These are phyloP conservation scores for Blastocystis hominis DNA, from an alignment of 352 stramenopile species.

Conservation along the genomic window DNA sequence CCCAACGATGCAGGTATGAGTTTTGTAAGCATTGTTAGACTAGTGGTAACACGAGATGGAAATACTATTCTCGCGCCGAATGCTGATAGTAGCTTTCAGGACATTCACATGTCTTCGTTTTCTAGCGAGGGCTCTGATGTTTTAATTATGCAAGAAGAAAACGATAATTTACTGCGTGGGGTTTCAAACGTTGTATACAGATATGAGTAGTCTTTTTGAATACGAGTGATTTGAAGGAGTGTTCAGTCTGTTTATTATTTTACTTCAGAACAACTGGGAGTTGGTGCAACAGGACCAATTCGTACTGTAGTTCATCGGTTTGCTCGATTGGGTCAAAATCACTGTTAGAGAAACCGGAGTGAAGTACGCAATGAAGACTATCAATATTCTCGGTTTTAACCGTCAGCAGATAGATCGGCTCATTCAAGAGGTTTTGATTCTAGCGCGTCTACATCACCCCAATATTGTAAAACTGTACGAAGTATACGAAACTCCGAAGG, in stretches of 20 bases:
- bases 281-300: neutral
- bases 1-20: neutral
- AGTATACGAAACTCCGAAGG: constrained; percentile 25
- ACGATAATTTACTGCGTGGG: neutral
- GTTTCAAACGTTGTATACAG: constrained; percentile 22
- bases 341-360: neutral
- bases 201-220: neutral
- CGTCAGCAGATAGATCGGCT: neutral
- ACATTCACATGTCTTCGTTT: neutral
- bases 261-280: neutral
- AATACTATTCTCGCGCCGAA: neutral
- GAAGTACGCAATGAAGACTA: constrained; percentile 47
- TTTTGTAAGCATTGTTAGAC: neutral
- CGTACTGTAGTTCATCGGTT: neutral
- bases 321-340: neutral
- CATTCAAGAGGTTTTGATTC: constrained; percentile 33
- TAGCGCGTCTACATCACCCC: constrained; percentile 12
- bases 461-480: constrained; percentile 54
- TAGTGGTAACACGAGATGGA: neutral
- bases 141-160: neutral
- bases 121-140: neutral
- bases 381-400: neutral
- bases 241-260: neutral
- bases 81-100: neutral
- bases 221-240: neutral